Percentiles rank a stretch among this genome's conserved stretches.
phyloP scores from a whole-genome alignment of 148 eudicot species.

The Diospyros lotus region DNA sequence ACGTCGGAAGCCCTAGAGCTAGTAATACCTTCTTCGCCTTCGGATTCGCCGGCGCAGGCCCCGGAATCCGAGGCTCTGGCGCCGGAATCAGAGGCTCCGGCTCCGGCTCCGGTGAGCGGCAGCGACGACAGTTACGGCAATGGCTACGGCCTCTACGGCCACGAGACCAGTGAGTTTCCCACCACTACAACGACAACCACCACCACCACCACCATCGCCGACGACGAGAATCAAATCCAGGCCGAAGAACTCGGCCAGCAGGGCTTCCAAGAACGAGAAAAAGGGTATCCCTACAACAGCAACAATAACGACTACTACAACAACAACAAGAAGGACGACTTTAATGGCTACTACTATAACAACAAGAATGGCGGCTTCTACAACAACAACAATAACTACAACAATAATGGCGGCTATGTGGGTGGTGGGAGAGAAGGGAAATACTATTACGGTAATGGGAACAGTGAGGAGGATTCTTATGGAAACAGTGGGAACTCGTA shows the following conservation, averaged over 20 bases:
- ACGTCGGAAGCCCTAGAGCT: not conserved
- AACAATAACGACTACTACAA: slow-evolving; percentile 17
- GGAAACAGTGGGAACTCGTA: slow-evolving; percentile 1
- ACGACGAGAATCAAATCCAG: slow-evolving; percentile 18
- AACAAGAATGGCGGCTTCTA: not conserved
- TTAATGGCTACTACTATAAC: not conserved
- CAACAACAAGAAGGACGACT: not conserved
- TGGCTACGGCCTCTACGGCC: slow-evolving; percentile 41
- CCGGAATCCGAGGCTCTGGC: not conserved
- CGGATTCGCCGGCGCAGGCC: slow-evolving; percentile 17
- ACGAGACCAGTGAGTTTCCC: slow-evolving; percentile 21
- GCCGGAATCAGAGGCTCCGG: too few species aligned
- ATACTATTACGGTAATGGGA: slow-evolving; percentile 21
- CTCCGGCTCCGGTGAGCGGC: not conserved
- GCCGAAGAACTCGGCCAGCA: slow-evolving; percentile 14
- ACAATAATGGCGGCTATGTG: slow-evolving; percentile 3
- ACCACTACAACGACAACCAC: slow-evolving; percentile 14
- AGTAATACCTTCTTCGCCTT: slow-evolving; percentile 4
- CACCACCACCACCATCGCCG: not conserved
- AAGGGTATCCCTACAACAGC: not conserved
- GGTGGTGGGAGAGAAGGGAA: slow-evolving; percentile 30
- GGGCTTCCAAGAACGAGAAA: not conserved
- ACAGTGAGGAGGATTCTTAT: not conserved
- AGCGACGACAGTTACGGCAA: not conserved
- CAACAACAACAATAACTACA: not conserved